Percentiles rank a stretch among this genome's conserved stretches.
phyloP scores from a whole-genome alignment of 371 early-diverging fungal species.

The Mortierella sp. region DNA sequence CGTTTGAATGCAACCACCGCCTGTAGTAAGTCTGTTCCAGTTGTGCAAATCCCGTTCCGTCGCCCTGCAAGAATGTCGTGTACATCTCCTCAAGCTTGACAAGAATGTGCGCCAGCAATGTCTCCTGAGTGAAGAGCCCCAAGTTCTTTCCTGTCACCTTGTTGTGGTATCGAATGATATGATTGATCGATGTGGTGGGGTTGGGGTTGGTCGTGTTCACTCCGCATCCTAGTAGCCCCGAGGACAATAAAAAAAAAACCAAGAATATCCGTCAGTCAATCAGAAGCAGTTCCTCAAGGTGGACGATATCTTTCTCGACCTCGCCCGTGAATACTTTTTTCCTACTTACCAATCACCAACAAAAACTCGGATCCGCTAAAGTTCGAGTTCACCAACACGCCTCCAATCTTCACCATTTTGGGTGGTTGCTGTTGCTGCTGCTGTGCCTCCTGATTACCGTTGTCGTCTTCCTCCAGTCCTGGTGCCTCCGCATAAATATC shows the following conservation, averaged over 20 bases:
- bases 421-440: not conserved
- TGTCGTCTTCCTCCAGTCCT: constrained; percentile 14
- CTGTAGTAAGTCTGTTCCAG: constrained; percentile 80
- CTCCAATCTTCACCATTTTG: constrained; percentile 83
- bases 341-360: constrained; percentile 78
- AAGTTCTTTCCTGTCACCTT: constrained; percentile 56
- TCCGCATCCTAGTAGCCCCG: constrained; percentile 71
- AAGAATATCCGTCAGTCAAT: not conserved
- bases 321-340: not conserved
- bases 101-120: constrained; percentile 79
- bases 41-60: constrained; percentile 73
- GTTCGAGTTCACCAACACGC: constrained; percentile 86
- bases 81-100: constrained; percentile 81
- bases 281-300: too few relatives aligned
- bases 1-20: constrained; percentile 88
- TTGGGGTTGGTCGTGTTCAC: constrained; percentile 83
- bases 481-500: constrained; percentile 83
- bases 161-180: constrained; percentile 72
- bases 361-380: constrained; percentile 75
- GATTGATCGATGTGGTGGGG: constrained; percentile 89
- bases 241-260: not conserved
- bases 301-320: too few relatives aligned
- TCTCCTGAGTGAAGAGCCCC: constrained; percentile 71
- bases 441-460: not conserved
- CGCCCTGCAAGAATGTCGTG: constrained; percentile 64